Evolutionary conservation across 441 rosid genomes (phyloP), one percentile per base, ranked within the genome.

Genomic region (Euphorbia schlechtendalii): DNA sequence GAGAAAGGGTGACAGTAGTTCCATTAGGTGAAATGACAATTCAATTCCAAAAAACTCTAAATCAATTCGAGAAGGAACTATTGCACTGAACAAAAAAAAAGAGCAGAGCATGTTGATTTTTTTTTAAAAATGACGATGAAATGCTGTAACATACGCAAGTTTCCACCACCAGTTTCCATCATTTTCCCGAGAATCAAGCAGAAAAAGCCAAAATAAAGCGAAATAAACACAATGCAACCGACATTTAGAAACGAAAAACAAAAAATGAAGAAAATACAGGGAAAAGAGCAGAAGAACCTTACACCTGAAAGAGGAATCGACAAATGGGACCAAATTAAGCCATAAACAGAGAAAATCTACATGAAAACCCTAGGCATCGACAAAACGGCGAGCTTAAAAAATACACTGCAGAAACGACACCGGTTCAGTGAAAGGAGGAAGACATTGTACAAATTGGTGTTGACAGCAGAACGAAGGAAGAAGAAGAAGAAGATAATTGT

Each of bases 21-120:
- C 94, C 96, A 66, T 83, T 84, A 2, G 98, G 96, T 64, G 85
- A 67, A 30, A 82, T 36, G 34, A 81, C 86, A 17, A n/a, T n/a
- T n/a, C n/a, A n/a, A n/a, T n/a, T n/a, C n/a, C n/a, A n/a, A n/a
- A n/a, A n/a, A n/a, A n/a, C n/a, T n/a, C n/a, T n/a, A n/a, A n/a
- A n/a, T n/a, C n/a, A n/a, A n/a, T n/a, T n/a, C n/a, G n/a, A n/a
- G n/a, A n/a, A 56, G 63, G 24, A 63, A 20, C 36, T 13, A 63
- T 20, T 27, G 13, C 67, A 30, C 27, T 5, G 56, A 51, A 21
- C 8, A 51, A 4, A 28, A 6, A 14, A 32, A 3, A 3, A n/a
- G n/a, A 32, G 36, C n/a, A 27, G 17, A 36, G 17, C 21, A 0
- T 20, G 5, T 20, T 11, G 12, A 11, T 11, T 4, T 56, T 15